Evolutionary conservation across 805 yeast species (phyloP).

Genomic region (Candida xiaguanensis): DNA sequence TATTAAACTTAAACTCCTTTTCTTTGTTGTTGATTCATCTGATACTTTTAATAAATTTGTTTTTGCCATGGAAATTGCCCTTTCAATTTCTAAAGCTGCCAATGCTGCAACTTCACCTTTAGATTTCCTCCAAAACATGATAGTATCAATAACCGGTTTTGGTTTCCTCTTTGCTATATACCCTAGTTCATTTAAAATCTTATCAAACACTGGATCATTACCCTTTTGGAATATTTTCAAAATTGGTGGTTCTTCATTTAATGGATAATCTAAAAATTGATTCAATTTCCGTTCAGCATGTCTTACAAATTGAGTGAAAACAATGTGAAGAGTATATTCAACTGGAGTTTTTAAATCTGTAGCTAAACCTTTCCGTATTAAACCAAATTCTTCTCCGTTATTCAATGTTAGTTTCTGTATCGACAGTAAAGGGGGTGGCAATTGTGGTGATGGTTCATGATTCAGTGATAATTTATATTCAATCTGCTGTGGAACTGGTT

Average conservation of each 20-base stretch:
- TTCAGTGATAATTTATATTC: conserved; percentile 6
- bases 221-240: conserved; percentile 80
- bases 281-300: conserved; percentile 86
- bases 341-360: conserved; percentile 69
- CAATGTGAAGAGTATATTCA: conserved; percentile 89
- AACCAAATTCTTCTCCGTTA: conserved; percentile 21
- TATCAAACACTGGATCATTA: conserved; percentile 80
- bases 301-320: conserved; percentile 93
- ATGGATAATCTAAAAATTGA: conserved; percentile 61
- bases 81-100: conserved; percentile 41
- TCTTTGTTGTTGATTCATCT: conserved; percentile 16
- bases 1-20: conserved; percentile 38
- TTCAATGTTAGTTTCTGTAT: conserved; percentile 21
- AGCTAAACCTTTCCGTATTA: conserved; percentile 34
- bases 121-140: conserved; percentile 96
- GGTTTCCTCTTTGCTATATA: conserved; percentile 87
- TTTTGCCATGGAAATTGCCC: conserved; percentile 18
- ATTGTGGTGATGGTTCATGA: conserved; percentile 36
- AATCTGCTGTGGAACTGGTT: conserved; percentile 1
- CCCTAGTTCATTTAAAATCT: conserved; percentile 81
- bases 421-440: conserved; percentile 25
- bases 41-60: conserved; percentile 29
- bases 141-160: conserved; percentile 93
- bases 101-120: conserved; percentile 76
- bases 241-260: conserved; percentile 73